Conservation (phyloP, 2,329 filamentous ascomycete genomes). For the Fusarium devonianum region DNA sequence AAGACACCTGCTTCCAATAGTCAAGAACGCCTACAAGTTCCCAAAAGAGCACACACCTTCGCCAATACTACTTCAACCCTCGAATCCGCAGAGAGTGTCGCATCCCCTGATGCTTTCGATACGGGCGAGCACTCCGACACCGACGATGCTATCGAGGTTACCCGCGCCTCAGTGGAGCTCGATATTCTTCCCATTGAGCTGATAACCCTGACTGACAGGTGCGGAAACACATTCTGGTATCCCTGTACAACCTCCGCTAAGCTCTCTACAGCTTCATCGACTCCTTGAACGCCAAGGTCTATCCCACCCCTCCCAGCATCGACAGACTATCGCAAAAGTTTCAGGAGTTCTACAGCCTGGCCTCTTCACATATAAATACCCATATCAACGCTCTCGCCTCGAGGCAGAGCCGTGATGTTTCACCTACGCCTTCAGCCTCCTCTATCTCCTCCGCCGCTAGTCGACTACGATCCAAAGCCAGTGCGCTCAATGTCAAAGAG, state of each 20-base stretch:
- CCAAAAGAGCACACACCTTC: conserved; percentile 58
- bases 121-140: conserved; percentile 50
- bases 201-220: conserved; percentile 88
- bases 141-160: conserved; percentile 56
- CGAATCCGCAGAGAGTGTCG: conserved; percentile 35
- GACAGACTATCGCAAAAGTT: conserved; percentile 86
- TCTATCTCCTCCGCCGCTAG: conserved; percentile 64
- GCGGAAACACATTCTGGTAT: conserved; percentile 39
- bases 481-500: conserved; percentile 62
- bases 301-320: conserved; percentile 82
- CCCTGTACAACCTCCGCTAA: conserved; percentile 10
- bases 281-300: conserved; percentile 84
- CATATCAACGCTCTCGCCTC: conserved; percentile 84
- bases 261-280: conserved; percentile 77
- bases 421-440: conserved; percentile 61
- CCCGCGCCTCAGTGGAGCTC: conserved; percentile 71
- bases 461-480: conserved; percentile 62
- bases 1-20: conserved; percentile 39
- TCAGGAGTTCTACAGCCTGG: conserved; percentile 89
- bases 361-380: conserved; percentile 82
- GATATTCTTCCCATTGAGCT: conserved; percentile 95
- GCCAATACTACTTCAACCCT: conserved; percentile 48
- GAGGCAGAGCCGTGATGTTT: conserved; percentile 73
- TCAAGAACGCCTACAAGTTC: conserved; percentile 43
- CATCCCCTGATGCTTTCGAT: conserved; percentile 59